Base-by-base conservation (phyloP, 2,329 filamentous ascomycete species). In the Sporothrix pseudoabietina region DNA sequence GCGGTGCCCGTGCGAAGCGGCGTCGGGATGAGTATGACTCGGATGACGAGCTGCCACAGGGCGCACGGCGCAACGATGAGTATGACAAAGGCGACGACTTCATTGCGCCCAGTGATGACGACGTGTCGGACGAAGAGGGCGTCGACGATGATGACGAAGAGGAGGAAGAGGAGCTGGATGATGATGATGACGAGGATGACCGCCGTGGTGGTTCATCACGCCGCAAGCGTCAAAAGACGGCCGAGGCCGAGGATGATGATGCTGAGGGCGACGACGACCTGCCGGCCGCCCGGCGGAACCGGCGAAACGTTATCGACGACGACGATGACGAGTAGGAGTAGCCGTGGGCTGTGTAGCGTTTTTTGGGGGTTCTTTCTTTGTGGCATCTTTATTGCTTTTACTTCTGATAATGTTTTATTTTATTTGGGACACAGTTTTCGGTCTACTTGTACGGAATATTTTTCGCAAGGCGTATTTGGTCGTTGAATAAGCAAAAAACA, bases 31-130 rank as follows among this genome's bases (percentile, higher is more conserved):
- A 92, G 77, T 92, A 93, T 75, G 92, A 94, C 78, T 93, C 93
- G 9, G 92, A 94, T 77, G 91, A 93, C 77, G 91, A 92, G 74
- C 84, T 90, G 49, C 88, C 89, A 19, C 86, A 87, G 52, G 88
- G 89, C 44, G 84, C 84, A 63, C 86, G 86, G 44, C 87, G 88
- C 71, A 87, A 91, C 74, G 91, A 94, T 76, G 91, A 93, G 77
- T 95, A 95, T 79, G 92, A 94, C 75, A 87, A 91, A 79, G 91
- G 91, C 47, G 92, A 95, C 78, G 92, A 91, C 73, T 95, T 95
- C 79, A 87, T 95, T 72, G 92, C 91, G 3, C 86, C 85, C 3
- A 94, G 91, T 77, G 92, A 94, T 76, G 91, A 93, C 74, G 92
- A 94, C 57, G 81, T 81, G 72, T 80, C 82, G 57, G 88, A 88